Conservation (phyloP, 2,329 filamentous ascomycete genomes). For the Exophiala sp. region DNA sequence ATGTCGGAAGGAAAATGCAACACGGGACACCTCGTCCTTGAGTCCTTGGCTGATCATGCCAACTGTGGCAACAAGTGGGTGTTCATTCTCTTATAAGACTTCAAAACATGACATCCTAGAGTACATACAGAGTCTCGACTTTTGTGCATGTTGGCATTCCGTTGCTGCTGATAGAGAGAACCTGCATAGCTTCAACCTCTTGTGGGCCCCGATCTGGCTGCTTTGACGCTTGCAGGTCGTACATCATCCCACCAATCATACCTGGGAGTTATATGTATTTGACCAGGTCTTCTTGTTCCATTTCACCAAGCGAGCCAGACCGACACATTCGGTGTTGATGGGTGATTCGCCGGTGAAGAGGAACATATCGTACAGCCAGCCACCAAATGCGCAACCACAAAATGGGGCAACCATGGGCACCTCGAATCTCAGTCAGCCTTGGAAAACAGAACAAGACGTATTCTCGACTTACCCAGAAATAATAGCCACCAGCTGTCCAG, state of each 20-base stretch:
- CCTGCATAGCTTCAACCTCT: no score
- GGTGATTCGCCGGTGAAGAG: constrained; percentile 49
- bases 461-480: constrained; percentile 34
- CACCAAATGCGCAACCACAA: constrained; percentile 57
- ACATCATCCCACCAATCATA: background rate
- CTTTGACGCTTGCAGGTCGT: no score
- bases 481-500: constrained; percentile 62
- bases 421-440: constrained; percentile 34
- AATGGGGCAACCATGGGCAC: constrained; percentile 69
- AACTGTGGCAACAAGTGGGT: no score
- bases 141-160: no score
- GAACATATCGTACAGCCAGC: constrained; percentile 61
- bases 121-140: no score
- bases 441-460: background rate
- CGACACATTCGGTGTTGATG: background rate
- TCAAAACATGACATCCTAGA: no score
- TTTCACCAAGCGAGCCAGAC: background rate
- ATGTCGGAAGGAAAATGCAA: no score
- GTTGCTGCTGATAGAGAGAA: no score
- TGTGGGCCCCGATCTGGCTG: no score
- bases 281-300: background rate
- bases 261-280: background rate
- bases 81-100: no score
- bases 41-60: no score
- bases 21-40: no score